Evolutionary conservation across 2,329 filamentous ascomycete species (phyloP), one percentile per base, ranked within the genome.

Genomic region (Helminthosporium solani): DNA sequence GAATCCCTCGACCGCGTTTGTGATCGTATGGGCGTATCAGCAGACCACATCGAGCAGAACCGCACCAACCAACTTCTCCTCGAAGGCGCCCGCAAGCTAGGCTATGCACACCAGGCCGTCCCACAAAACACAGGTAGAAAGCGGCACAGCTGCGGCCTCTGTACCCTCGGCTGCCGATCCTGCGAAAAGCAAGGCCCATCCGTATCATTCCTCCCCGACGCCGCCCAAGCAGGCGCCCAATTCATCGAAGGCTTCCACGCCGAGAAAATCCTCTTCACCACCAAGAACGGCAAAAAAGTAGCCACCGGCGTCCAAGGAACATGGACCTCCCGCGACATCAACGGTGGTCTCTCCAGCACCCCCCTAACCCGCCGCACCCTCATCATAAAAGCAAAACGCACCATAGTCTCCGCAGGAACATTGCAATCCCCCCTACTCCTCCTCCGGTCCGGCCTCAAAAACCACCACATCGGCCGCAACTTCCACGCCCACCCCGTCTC

Each of bases 221-320:
- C 92, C 2, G 86, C 85, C 1, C 78, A 78, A 42, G 83, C 87
- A 0, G 90, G 90, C 0, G 88, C 90, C 1, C 76, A 80, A 53
- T 96, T 96, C 64, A 80, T 95, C 46, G 90, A 96, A 73, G 90
- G 90, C 0, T 89, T 94, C 60, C 71, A 83, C 16, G 87, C 84
- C 0, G 80, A 88, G 11, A 79, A 79, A 49, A 75, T 96, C 14
- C 54, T 87, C 0, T 95, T 95, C 64, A 81, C 84, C 18, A 74
- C 78, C 3, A 65, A 62, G 5, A 73, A 71, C 7, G 80, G 73
- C 1, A 73, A 76, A 30, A 77, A 78, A 54, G 78, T 77, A 3
- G 88, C 88, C 0, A 79, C 78, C 0, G 91, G 91, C 0, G 78
- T 96, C 1, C 73, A 82, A 46, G 91, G 90, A 2, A 75, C 75